These are phyloP conservation scores for Turritis glabra DNA, from an alignment of 345 rosid genomes.

Conservation along the genomic window DNA sequence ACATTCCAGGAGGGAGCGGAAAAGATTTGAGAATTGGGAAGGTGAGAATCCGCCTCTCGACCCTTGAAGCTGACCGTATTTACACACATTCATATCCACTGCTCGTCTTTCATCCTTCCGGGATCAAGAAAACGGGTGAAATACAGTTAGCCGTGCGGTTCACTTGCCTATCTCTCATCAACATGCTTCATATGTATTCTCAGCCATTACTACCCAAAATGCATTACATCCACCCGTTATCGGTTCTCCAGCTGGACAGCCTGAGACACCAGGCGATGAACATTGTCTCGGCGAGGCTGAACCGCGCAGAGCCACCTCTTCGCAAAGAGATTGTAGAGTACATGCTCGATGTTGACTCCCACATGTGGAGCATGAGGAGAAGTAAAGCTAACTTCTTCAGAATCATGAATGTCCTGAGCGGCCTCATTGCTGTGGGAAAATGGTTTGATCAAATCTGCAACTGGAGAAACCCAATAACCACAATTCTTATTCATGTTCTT, in stretches of 20 bases:
- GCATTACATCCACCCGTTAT: conserved; percentile 91
- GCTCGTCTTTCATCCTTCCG: conserved; percentile 76
- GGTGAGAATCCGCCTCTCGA: conserved; percentile 90
- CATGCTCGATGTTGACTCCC: conserved; percentile 98
- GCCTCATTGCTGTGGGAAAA: conserved; percentile 72
- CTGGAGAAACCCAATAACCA: conserved; percentile 94
- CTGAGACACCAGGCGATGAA: conserved; percentile 92
- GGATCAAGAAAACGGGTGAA: conserved; percentile 94
- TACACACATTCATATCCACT: conserved; percentile 95
- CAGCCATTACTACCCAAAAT: conserved; percentile 87
- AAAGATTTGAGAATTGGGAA: conserved; percentile 85
- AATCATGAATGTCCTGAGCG: conserved; percentile 56
- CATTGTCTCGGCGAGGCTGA: conserved; percentile 82
- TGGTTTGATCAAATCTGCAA: conserved; percentile 95
- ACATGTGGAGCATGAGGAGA: conserved; percentile 99
- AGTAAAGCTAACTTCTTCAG: conserved; percentile 81
- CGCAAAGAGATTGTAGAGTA: conserved; percentile 93
- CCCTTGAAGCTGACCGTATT: conserved; percentile 86
- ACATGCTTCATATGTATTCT: conserved; percentile 89
- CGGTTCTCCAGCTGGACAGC: conserved; percentile 87
- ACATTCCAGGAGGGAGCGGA: conserved; percentile 55
- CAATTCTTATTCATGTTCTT: conserved; percentile 78
- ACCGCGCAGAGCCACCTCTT: conserved; percentile 92
- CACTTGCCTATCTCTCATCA: conserved; percentile 69
- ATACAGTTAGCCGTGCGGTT: conserved; percentile 89